A percentile compares a stretch with the other conserved stretches of the same genome.
Conservation (phyloP, 2,329 filamentous ascomycete genomes). For the Ophiostoma populinum region DNA sequence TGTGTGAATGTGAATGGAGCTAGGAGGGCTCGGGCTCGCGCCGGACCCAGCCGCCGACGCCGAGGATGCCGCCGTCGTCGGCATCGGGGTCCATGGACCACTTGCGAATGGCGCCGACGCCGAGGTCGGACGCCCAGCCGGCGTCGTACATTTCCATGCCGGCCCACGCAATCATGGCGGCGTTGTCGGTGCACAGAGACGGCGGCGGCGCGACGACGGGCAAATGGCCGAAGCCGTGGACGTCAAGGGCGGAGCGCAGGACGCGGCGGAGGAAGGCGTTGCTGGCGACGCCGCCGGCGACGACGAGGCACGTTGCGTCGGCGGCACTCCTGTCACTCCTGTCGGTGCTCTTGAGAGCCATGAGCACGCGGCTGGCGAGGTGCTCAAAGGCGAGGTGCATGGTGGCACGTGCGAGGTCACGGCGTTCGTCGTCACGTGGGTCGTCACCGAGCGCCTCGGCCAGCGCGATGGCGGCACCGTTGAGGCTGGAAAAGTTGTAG, state of each 20-base stretch:
- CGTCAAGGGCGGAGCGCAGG: conserved; percentile 36
- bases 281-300: conserved; percentile 81
- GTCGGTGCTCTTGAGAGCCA: conserved; percentile 35
- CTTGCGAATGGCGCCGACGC: conserved; percentile 41
- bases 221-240: conserved; percentile 45
- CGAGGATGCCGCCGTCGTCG: conserved; percentile 50
- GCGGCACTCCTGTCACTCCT: too few species aligned
- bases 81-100: conserved; percentile 54
- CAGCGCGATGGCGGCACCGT: conserved; percentile 28
- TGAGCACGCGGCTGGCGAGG: conserved; percentile 54
- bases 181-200: conserved; percentile 79
- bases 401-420: conserved; percentile 49
- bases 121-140: conserved; percentile 50
- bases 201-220: conserved; percentile 57
- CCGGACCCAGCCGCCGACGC: conserved; percentile 31
- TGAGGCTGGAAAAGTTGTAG: conserved; percentile 61
- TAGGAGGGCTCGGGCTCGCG: too few species aligned
- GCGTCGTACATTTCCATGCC: conserved; percentile 80
- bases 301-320: conserved; percentile 36
- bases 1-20: too few species aligned
- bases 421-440: conserved; percentile 42
- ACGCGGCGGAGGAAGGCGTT: conserved; percentile 65
- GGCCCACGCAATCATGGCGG: conserved; percentile 93
- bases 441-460: conserved; percentile 1
- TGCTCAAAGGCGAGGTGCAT: conserved; percentile 83